Evolutionary conservation across 495 filamentous ascomycete genomes (phyloP).

Genomic region (Podospora australis): DNA sequence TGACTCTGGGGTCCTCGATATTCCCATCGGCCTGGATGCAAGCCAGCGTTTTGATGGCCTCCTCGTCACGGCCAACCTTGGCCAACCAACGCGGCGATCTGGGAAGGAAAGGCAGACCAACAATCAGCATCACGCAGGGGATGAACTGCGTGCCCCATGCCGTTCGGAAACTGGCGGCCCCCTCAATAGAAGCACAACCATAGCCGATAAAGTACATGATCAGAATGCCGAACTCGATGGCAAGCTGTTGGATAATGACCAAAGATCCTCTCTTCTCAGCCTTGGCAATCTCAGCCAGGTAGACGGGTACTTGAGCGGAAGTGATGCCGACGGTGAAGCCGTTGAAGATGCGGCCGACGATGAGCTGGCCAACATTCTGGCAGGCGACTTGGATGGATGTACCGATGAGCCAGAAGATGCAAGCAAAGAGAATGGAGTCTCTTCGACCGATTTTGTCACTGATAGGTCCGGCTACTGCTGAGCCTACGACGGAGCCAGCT

Average conservation of each 20-base stretch:
- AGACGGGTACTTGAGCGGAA: conserved; percentile 75
- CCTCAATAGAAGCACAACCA: conserved; percentile 53
- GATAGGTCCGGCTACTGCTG: conserved; percentile 10
- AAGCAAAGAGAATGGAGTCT: conserved; percentile 58
- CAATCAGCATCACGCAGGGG: conserved; percentile 56
- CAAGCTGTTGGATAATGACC: conserved; percentile 68
- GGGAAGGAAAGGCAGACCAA: conserved; percentile 63
- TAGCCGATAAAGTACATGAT: conserved; percentile 42
- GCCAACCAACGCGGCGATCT: conserved; percentile 69
- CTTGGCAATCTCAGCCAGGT: conserved; percentile 66
- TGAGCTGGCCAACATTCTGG: conserved; percentile 54
- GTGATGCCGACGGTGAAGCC: conserved; percentile 70
- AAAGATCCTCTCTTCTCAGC: conserved; percentile 61
- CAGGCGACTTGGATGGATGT: conserved; percentile 60
- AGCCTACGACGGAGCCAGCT: conserved; percentile 15
- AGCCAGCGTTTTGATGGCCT: conserved; percentile 61
- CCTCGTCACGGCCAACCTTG: conserved; percentile 58
- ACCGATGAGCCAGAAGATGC: conserved; percentile 64
- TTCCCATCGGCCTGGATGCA: conserved; percentile 62
- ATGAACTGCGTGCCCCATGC: conserved; percentile 71
- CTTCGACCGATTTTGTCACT: conserved; percentile 62
- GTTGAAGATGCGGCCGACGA: conserved; percentile 65
- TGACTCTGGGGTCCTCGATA: conserved; percentile 57
- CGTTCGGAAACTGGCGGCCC: conserved; percentile 60
- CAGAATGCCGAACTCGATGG: conserved; percentile 65